Base-by-base conservation (phyloP, 129 eudicot species). In the Chrysanthemum lavandulifolium region DNA sequence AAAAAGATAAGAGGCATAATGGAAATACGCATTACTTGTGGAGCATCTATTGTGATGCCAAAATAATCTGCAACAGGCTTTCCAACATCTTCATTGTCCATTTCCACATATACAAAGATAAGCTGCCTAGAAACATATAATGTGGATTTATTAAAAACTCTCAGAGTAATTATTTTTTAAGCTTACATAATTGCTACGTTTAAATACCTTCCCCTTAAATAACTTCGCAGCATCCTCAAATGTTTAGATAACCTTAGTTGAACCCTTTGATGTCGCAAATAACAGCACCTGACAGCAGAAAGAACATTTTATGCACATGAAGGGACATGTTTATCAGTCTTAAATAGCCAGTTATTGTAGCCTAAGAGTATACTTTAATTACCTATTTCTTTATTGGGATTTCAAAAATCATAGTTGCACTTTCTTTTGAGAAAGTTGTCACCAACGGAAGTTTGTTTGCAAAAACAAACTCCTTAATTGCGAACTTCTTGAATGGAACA, bases 81-180 rank as follows among this genome's bases (percentile, higher is more conserved):
- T 43, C 98, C 98, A 53, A 77, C 82, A 67, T 93, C 98, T 80
- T 90, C 98, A 33, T 93, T 82, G 83, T 87, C 98, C 82, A 82
- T 55, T 43, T 93, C 85, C 75, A 93, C 97, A 65, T 80, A 81
- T 59, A 93, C 96, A 81, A 87, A 93, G 54, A 89, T 81, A 79
- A 93, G 86, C 98, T 93, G 87, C 77, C 50, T 31, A 45, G 66
- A 58, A 65, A 23, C 19, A 78, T 25, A 67, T 31, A 51, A 61
- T 8, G 11, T 49, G 29, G 25, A 31, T 25, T 60, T 59, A 70
- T 57, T 36, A 40, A 67, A 51, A 31, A 67, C 53, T 53, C 29
- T 15, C 7, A 48, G 43, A 10, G 14, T 21, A 56, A 72, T 3
- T 52, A 33, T 1, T 33, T 59, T 49, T 56, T 13, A 25, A 43